phyloP scores from a whole-genome alignment of 140 eudicot genomes.

The Stevia rebaudiana region DNA sequence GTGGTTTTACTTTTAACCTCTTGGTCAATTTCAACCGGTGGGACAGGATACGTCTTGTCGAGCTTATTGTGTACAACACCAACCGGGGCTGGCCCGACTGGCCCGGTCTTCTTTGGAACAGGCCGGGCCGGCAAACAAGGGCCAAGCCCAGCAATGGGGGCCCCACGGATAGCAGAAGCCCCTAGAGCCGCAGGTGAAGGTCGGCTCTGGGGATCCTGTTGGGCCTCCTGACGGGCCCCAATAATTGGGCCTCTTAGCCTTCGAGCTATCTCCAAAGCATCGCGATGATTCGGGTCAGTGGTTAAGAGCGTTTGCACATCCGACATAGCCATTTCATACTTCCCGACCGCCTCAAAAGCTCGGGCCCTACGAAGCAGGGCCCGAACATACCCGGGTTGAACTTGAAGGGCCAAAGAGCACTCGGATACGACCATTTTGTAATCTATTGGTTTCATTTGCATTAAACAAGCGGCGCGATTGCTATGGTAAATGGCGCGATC shows the following conservation, averaged over 20 bases:
- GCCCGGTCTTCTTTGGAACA: conserved; percentile 53
- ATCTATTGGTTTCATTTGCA: conserved; percentile 96
- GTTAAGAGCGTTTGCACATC: conserved; percentile 67
- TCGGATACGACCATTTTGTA: conserved; percentile 74
- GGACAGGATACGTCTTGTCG: conserved; percentile 47
- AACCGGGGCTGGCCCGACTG: conserved; percentile 35
- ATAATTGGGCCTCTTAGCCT: conserved; percentile 47
- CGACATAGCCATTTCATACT: conserved; percentile 78
- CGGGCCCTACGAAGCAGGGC: conserved; percentile 93
- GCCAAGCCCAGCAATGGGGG: conserved; percentile 91
- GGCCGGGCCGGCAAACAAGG: conserved; percentile 92
- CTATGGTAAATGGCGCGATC: conserved; percentile 88
- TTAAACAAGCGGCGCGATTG: conserved; percentile 89
- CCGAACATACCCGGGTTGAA: conserved; percentile 70
- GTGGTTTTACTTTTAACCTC: conserved; percentile 49
- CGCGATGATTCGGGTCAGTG: conserved; percentile 63
- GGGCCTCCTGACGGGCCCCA: conserved; percentile 83
- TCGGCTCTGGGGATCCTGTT: conserved; percentile 90
- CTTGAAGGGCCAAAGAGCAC: conserved; percentile 84
- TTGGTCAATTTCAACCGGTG: conserved; percentile 48
- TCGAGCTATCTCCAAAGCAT: conserved; percentile 78
- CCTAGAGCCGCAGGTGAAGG: conserved; percentile 98
- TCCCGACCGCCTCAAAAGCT: conserved; percentile 82
- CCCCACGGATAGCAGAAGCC: conserved; percentile 94
- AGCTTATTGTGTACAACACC: conserved; percentile 33